Base-by-base conservation (phyloP, 768 basidiomycete genomes). In the Trametes cingulata region DNA sequence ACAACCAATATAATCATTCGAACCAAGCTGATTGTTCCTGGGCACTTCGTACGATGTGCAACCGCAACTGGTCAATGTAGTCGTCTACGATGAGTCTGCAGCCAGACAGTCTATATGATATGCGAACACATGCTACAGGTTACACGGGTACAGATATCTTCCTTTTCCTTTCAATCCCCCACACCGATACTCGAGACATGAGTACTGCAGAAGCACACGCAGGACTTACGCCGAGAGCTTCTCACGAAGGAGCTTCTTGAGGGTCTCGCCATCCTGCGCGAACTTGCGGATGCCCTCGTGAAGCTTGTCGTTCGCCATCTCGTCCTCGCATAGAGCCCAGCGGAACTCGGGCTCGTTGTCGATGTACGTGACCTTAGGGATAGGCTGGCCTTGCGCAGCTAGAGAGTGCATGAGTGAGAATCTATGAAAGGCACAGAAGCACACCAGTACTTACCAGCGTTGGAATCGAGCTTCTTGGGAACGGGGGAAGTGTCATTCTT, bases 231-330 rank as follows among this genome's bases (percentile, higher is more conserved):
- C 85, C 40, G 75, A 72, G 56, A 92, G 71, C 74, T 88, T 91
- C 76, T 85, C 65, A 75, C 81, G 86, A 73, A 99, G 80, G 65
- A 92, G 73, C 13, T 76, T 74, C 83, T 96, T 97, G 78, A 99
- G 87, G 3, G 91, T 85, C 72, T 86, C 83, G 58, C 93, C 94
- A 70, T 98, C 97, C 79, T 91, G 94, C 51, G 94, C 95, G 72
- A 99, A 99, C 77, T 96, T 97, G 80, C 87, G 88, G 81, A 99
- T 97, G 69, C 97, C 97, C 79, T 98, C 93, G 75, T 97, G 93
- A 56, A 98, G 82, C 81, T 98, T 98, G 75, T 98, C 96, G 72
- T 94, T 96, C n/a, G 96, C 95, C 95, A 98, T 97, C 72, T 82
- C 78, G 76, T 98, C 95, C 71, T 94, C 84, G 70, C 97, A 85